These are phyloP conservation scores for Mucor circinelloides DNA, from an alignment of 371 early-diverging fungal genomes.

Conservation along the genomic window DNA sequence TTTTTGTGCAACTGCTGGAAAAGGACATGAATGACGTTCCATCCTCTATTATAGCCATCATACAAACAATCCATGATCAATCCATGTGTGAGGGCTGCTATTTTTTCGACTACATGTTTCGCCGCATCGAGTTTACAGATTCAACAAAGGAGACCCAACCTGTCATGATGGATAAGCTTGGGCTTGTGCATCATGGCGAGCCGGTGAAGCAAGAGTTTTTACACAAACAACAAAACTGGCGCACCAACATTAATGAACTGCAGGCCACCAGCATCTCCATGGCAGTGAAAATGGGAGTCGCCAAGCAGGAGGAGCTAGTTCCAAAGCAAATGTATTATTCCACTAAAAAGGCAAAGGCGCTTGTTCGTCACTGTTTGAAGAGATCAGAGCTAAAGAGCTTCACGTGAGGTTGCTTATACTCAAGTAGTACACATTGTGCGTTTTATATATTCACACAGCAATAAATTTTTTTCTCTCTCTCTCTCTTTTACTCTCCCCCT, in stretches of 20 bases:
- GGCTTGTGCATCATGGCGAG: slow-evolving; percentile 1
- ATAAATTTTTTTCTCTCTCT: neutral
- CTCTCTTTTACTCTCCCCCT: slow-evolving; percentile 2
- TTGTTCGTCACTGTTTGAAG: slow-evolving; percentile 31
- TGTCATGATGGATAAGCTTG: slow-evolving; percentile 20
- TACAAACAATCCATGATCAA: slow-evolving; percentile 41
- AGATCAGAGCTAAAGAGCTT: neutral
- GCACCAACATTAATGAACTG: slow-evolving; percentile 31
- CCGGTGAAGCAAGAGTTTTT: slow-evolving; percentile 9
- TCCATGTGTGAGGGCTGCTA: slow-evolving; percentile 30
- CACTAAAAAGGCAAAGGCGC: slow-evolving; percentile 32
- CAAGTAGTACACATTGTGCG: neutral
- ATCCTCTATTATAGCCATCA: slow-evolving; percentile 31
- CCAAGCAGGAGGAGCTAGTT: slow-evolving; percentile 9
- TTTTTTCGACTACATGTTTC: slow-evolving; percentile 40
- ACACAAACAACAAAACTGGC: slow-evolving; percentile 10
- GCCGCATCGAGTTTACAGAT: slow-evolving; percentile 24
- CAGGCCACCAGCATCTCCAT: slow-evolving; percentile 24
- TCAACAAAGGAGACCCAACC: neutral
- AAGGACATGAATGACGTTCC: slow-evolving; percentile 11
- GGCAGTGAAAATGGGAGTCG: slow-evolving; percentile 32
- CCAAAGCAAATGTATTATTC: slow-evolving; percentile 32
- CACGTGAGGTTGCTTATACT: slow-evolving; percentile 8
- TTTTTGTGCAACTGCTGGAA: slow-evolving; percentile 3
- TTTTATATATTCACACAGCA: neutral